These are phyloP conservation scores for Scedosporium boydii DNA, from an alignment of 2,329 filamentous ascomycete genomes.

Conservation along the genomic window DNA sequence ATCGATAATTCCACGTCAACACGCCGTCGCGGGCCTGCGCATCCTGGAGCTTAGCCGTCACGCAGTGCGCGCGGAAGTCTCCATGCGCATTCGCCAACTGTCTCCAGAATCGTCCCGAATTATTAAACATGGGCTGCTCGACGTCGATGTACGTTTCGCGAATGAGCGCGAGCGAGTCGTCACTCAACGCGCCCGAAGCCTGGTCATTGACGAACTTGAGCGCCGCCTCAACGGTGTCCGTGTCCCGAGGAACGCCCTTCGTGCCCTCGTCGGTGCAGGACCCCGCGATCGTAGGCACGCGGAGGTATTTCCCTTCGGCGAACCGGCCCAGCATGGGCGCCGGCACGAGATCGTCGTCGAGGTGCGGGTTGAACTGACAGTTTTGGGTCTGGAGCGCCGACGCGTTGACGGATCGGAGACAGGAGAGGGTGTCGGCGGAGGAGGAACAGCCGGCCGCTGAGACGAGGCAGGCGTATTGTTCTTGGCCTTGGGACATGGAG, in stretches of 20 bases:
- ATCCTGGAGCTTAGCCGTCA: constrained; percentile 20
- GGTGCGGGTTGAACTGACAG: constrained; percentile 44
- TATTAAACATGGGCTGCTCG: constrained; percentile 20
- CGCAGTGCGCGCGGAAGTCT: constrained; percentile 26
- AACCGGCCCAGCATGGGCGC: constrained; percentile 42
- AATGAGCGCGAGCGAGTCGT: constrained; percentile 19
- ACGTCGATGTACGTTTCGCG: constrained; percentile 25
- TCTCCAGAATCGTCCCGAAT: constrained; percentile 25
- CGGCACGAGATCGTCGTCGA: constrained; percentile 43
- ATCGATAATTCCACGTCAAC: constrained; percentile 54
- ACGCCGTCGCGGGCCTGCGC: constrained; percentile 21
- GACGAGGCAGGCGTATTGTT: constrained; percentile 36
- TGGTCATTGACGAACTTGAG: constrained; percentile 23
- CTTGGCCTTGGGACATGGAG: constrained; percentile 35
- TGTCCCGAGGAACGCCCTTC: constrained; percentile 20
- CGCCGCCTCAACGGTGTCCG: constrained; percentile 22
- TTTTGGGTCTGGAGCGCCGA: constrained; percentile 22
- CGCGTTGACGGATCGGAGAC: constrained; percentile 33
- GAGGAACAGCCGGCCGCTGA: constrained; percentile 34
- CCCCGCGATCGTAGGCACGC: constrained; percentile 41
- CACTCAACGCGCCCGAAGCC: constrained; percentile 22
- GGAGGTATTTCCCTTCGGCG: constrained; percentile 37
- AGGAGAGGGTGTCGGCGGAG: constrained; percentile 29
- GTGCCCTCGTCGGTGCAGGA: constrained; percentile 30
- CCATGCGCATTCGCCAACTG: constrained; percentile 25